Base-by-base conservation (phyloP, 768 basidiomycete species). In the Kwoniella shandongensis region DNA sequence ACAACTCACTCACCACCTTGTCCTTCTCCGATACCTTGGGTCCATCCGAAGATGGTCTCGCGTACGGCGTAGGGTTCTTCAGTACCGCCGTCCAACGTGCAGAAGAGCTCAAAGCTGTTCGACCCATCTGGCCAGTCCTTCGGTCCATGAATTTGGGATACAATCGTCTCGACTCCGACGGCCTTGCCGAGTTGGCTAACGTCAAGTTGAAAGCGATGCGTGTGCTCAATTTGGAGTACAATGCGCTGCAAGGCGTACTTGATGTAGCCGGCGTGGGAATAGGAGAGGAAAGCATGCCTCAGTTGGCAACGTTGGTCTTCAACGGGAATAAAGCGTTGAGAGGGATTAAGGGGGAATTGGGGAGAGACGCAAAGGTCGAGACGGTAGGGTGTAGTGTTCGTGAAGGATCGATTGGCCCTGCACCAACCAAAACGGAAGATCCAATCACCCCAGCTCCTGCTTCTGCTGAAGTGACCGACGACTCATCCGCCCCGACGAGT, bases 51-150 rank as follows among this genome's bases (percentile, higher is more conserved):
- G 66, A 72, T 32, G 67, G 71, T 15, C 44, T 70, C 20, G 56
- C 59, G 18, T 72, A 72, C 53, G 70, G 70, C 25, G 61, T 61
- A 12, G 70, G 70, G 4, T 72, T 72, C 57, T 56, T 72, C 27
- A 57, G 63, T 4, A 72, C 70, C 1, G 55, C 66, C 1, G 69
- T 72, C 60, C 55, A 64, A 12, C 51, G 70, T 4, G 59, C 52
- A 10, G 46, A 51, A 17, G 51, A 45, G 18, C 40, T 58, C 2
- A 62, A 59, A 20, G 40, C 41, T 17, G 32, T 52, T 6, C 42
- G 51, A 27, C 42, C 44, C 12, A 60, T 72, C 27, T 60, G 53
- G 32, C 70, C 70, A 6, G 49, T 53, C 2, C 49, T 72, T 0
- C 36, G 61, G 30, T 57, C 42, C 10, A 56, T 69, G 44, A 67